phyloP scores from a whole-genome alignment of 1,284 basidiomycete species.

The Exobasidium rhododendri region DNA sequence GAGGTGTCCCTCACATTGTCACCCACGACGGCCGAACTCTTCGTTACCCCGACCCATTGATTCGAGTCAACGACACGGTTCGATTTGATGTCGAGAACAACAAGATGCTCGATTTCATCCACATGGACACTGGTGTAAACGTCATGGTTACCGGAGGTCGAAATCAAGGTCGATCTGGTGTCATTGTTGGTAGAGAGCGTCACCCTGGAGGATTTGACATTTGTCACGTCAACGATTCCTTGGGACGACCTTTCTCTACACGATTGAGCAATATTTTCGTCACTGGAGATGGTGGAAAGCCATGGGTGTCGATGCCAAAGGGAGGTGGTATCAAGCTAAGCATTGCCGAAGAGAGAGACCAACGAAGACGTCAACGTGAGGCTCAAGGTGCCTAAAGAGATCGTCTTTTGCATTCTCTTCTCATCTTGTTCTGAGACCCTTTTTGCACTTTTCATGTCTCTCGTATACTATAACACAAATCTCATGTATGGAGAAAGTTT shows the following conservation, averaged over 20 bases:
- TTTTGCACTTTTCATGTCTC: background rate
- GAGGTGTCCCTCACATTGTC: conserved; percentile 93
- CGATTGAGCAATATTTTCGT: conserved; percentile 97
- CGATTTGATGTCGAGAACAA: conserved; percentile 92
- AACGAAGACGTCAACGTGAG: conserved; percentile 49
- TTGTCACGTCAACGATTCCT: conserved; percentile 84
- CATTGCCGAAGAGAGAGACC: conserved; percentile 58
- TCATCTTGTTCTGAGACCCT: background rate
- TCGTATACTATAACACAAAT: background rate
- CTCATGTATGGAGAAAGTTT: no score
- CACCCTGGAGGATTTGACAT: conserved; percentile 93
- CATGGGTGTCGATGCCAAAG: conserved; percentile 95
- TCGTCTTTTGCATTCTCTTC: background rate
- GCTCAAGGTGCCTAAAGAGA: conserved; percentile 14
- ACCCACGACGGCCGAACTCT: conserved; percentile 99
- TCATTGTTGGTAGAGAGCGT: conserved; percentile 92
- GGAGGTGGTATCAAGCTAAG: conserved; percentile 92
- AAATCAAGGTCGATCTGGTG: conserved; percentile 98
- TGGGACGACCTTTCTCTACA: conserved; percentile 70
- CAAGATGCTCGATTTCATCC: conserved; percentile 88
- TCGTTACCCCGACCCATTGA: conserved; percentile 94
- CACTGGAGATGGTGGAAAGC: conserved; percentile 89
- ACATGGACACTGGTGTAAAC: conserved; percentile 93
- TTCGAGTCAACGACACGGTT: conserved; percentile 96
- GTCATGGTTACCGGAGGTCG: conserved; percentile 98